A percentile compares a stretch with the other conserved stretches of the same genome.
Conservation (phyloP, 2,329 filamentous ascomycete genomes). For the Sphaerulina musiva region DNA sequence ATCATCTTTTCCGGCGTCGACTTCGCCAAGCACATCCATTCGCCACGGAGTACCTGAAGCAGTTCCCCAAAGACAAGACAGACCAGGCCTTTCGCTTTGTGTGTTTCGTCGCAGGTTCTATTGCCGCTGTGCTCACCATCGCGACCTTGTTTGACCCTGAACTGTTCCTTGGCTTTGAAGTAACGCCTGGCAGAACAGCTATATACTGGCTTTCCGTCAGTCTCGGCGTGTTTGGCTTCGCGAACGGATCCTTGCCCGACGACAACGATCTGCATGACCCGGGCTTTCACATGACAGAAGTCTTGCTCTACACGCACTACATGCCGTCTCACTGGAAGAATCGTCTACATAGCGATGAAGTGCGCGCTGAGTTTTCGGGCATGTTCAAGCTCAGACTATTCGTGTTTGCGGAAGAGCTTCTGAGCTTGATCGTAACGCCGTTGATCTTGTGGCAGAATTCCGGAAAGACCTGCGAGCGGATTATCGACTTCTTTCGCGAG, state of each 20-base stretch:
- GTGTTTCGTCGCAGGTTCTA: conserved; percentile 77
- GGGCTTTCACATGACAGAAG: conserved; percentile 77
- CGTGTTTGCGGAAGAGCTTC: conserved; percentile 85
- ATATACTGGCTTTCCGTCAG: conserved; percentile 85
- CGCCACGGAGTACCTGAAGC: conserved; percentile 84
- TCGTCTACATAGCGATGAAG: conserved; percentile 86
- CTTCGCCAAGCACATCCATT: conserved; percentile 93
- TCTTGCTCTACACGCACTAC: conserved; percentile 90
- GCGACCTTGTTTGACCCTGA: conserved; percentile 86
- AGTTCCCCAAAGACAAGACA: conserved; percentile 93
- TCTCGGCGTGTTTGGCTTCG: conserved; percentile 73
- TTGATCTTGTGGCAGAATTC: conserved; percentile 81
- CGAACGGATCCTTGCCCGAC: conserved; percentile 72
- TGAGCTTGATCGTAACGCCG: conserved; percentile 88
- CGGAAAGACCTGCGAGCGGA: conserved; percentile 80
- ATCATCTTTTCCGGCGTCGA: conserved; percentile 82
- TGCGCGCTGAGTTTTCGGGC: conserved; percentile 80
- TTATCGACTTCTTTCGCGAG: conserved; percentile 96
- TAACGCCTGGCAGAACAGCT: conserved; percentile 79
- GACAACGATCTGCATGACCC: conserved; percentile 88
- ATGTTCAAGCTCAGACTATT: conserved; percentile 89
- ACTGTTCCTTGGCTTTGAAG: conserved; percentile 82
- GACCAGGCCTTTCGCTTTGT: conserved; percentile 78
- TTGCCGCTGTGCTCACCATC: conserved; percentile 77
- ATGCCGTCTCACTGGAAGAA: conserved; percentile 82